Conservation (phyloP, 1,139 yeast genomes). For the Kurtzmaniella natalensis region DNA sequence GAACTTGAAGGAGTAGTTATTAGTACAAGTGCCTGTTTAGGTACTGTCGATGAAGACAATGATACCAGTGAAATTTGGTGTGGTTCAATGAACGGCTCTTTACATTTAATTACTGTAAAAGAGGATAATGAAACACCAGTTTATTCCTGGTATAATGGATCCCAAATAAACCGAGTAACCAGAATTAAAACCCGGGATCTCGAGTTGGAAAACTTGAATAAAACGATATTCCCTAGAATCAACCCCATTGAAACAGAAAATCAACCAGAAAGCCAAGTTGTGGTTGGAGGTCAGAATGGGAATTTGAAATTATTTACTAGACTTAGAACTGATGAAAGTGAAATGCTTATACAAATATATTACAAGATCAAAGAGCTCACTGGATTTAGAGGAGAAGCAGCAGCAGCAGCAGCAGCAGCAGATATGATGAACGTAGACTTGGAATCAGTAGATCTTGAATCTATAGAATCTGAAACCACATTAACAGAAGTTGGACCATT, state of each 20-base stretch:
- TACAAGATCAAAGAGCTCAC: no score
- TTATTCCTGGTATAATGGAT: background rate
- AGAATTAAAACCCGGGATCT: background rate
- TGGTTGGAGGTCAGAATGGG: conserved; percentile 1
- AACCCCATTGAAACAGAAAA: background rate
- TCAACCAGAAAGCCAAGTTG: background rate
- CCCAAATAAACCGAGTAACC: background rate
- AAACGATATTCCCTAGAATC: background rate
- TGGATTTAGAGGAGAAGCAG: no score
- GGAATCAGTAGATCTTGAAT: no score
- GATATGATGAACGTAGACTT: no score
- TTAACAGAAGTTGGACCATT: background rate
- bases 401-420: no score
- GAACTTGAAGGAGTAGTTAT: background rate
- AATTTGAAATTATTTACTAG: background rate
- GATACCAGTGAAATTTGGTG: conserved; percentile 1
- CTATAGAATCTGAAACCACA: no score
- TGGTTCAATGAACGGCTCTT: background rate
- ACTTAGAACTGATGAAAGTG: background rate
- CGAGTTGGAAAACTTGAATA: background rate
- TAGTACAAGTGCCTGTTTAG: background rate
- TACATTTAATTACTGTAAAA: background rate
- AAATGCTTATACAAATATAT: no score
- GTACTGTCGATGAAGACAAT: background rate
- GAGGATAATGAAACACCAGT: background rate